Base-by-base conservation (phyloP, 108 stramenopile genomes). In the Cyclotella atomus region DNA sequence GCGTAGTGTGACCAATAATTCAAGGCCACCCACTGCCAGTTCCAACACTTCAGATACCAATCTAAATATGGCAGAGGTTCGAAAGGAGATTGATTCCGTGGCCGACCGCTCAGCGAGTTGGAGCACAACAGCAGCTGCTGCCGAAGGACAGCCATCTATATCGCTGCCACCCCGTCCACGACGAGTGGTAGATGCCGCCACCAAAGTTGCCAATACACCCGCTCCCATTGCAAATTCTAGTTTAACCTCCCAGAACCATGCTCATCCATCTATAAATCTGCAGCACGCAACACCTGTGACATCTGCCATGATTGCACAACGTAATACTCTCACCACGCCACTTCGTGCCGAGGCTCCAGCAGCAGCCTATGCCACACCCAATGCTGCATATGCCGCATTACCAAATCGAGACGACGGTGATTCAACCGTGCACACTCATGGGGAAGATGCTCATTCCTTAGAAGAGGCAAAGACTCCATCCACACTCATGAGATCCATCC, bases 401-500 rank as follows among this genome's bases (percentile, higher is more conserved):
- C 33, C 57, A 12, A 27, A 15, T 59, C 33, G 55, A 15, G 52
- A 46, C 38, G 52, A 73, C 17, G 6, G 21, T 30, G 35, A 41
- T 14, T 12, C 32, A 67, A 68, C 30, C 25, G 59, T 32, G 10
- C 15, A 32, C 24, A 25, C 1, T 10, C 23, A 61, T 52, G 52
- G 10, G 9, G 21, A 23, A 2, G 20, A 54, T 23, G 8, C 29
- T 0, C 21, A 17, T 30, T 19, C 17, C 41, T 45, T 36, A 15
- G 17, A 28, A 20, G 44, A 55, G n/a, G 71, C 76, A 21, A 82
- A 77, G 23, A 78, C 81, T 17, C 76, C 81, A 30, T 32, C 68
- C 33, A 73, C 81, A 0, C 73, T 64, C 46, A 82, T 78, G 81
- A 65, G 76, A 29, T 54, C 43, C 33, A 47, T 82, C 0, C 64